A percentile compares a stretch with the other conserved stretches of the same genome.
Conservation (phyloP, 208 protist species). For the Tritrichomonas musculus region DNA sequence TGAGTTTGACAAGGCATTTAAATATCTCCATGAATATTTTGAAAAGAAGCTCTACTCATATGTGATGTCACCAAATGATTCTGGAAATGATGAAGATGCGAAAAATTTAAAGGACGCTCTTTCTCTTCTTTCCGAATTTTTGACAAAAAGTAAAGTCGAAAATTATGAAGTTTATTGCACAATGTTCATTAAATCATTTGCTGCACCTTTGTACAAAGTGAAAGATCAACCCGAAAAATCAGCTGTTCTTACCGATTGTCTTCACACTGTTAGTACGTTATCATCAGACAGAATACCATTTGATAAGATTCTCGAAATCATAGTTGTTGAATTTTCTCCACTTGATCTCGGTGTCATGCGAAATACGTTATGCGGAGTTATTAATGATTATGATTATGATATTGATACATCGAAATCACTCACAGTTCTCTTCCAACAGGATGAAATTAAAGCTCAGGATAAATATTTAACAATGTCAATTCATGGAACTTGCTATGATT, state of each 20-base stretch:
- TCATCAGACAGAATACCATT: not conserved
- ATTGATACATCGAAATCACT: not conserved
- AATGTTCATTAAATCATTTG: not conserved
- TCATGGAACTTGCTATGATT: not conserved
- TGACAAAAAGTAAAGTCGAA: not conserved
- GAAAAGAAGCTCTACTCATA: not conserved
- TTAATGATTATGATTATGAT: slow-evolving; percentile 6
- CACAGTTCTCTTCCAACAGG: not conserved
- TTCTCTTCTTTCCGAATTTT: not conserved
- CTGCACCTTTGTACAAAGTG: not conserved
- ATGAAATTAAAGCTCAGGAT: not conserved
- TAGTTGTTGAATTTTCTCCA: not conserved
- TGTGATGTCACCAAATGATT: not conserved
- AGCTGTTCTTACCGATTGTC: not conserved
- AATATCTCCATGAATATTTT: not conserved
- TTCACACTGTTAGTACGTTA: not conserved
- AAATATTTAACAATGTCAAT: not conserved
- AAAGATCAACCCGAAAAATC: not conserved
- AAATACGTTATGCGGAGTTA: not conserved
- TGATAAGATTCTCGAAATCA: not conserved
- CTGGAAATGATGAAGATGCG: not conserved
- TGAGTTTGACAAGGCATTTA: not conserved
- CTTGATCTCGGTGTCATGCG: not conserved
- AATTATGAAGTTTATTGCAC: not conserved
- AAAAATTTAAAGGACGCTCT: not conserved